Conservation (phyloP, 345 rosid species). For the Passiflora organensis region DNA sequence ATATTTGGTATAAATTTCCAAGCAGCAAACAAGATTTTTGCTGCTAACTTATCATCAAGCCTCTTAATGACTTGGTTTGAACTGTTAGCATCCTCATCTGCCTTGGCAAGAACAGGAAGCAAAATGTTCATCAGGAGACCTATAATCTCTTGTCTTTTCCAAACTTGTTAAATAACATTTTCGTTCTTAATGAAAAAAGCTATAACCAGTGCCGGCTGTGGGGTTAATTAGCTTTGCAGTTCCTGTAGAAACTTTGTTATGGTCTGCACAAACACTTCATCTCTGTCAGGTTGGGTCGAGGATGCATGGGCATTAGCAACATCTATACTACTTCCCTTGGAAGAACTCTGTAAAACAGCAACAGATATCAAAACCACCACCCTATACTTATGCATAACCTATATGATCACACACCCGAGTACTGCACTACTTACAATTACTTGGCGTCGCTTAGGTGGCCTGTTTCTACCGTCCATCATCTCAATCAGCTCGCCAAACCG, state of each 20-base stretch:
- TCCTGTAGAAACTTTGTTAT: slow-evolving; percentile 21
- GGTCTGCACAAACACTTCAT: slow-evolving; percentile 20
- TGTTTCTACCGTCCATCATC: slow-evolving; percentile 17
- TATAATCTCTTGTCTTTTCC: not conserved
- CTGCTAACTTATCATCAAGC: too few relatives aligned
- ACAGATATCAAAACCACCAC: too few relatives aligned
- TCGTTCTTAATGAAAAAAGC: too few relatives aligned
- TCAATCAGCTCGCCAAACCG: slow-evolving; percentile 28
- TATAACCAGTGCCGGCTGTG: slow-evolving; percentile 8
- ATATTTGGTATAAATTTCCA: too few relatives aligned
- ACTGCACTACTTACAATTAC: slow-evolving; percentile 1
- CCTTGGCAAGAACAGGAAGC: too few relatives aligned
- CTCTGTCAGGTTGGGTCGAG: slow-evolving; percentile 11
- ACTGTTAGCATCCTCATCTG: too few relatives aligned
- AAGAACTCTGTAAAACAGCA: slow-evolving; percentile 13
- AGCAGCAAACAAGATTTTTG: too few relatives aligned
- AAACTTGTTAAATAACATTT: not conserved
- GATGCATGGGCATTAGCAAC: not conserved
- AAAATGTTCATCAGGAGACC: too few relatives aligned
- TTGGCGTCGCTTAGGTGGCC: slow-evolving; percentile 23
- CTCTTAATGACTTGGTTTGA: too few relatives aligned
- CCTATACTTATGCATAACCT: too few relatives aligned
- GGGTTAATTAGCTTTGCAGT: slow-evolving; percentile 8
- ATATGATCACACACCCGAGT: too few relatives aligned
- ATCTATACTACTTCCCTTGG: not conserved